These are phyloP conservation scores for Sporobolomyces roseus DNA, from an alignment of 768 basidiomycete species.

Conservation along the genomic window DNA sequence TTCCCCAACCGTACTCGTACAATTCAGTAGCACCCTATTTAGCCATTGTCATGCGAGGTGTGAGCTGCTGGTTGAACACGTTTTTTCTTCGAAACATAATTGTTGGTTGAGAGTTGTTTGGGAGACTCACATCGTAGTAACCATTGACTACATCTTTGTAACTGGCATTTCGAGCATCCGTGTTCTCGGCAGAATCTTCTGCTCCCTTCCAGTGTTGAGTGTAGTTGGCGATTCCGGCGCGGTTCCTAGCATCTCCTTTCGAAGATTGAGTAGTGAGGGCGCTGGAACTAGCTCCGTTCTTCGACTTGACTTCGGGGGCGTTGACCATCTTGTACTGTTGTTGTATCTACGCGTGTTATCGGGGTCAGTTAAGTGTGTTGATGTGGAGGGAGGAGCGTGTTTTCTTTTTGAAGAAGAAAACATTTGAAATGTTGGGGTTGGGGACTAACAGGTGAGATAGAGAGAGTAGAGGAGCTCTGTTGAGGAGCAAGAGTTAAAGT, in stretches of 20 bases:
- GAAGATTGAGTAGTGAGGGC: constrained; percentile 19
- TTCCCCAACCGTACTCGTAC: constrained; percentile 74
- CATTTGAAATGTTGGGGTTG: background rate
- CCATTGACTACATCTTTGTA: constrained; percentile 90
- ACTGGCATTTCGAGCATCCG: constrained; percentile 66
- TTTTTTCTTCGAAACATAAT: too few relatives aligned
- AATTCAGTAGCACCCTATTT: constrained; percentile 61
- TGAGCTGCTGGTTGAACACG: too few relatives aligned
- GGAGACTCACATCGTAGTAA: constrained; percentile 81
- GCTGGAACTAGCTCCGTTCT: background rate
- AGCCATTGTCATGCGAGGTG: too few relatives aligned
- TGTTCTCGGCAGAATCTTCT: constrained; percentile 65
- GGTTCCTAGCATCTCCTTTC: constrained; percentile 59
- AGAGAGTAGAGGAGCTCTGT: background rate
- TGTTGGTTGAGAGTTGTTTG: too few relatives aligned
- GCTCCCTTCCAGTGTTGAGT: constrained; percentile 92
- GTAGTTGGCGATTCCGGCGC: constrained; percentile 74
- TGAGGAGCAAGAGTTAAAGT: background rate
- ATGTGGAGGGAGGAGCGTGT: background rate
- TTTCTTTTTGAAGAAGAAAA: background rate
- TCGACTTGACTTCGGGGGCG: constrained; percentile 33
- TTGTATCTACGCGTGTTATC: background rate
- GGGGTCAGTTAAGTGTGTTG: background rate
- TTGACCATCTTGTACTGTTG: constrained; percentile 22
- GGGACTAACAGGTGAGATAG: too few relatives aligned